These are phyloP conservation scores for Cladobotryum protrusum DNA, from an alignment of 2,329 filamentous ascomycete species.

Conservation along the genomic window DNA sequence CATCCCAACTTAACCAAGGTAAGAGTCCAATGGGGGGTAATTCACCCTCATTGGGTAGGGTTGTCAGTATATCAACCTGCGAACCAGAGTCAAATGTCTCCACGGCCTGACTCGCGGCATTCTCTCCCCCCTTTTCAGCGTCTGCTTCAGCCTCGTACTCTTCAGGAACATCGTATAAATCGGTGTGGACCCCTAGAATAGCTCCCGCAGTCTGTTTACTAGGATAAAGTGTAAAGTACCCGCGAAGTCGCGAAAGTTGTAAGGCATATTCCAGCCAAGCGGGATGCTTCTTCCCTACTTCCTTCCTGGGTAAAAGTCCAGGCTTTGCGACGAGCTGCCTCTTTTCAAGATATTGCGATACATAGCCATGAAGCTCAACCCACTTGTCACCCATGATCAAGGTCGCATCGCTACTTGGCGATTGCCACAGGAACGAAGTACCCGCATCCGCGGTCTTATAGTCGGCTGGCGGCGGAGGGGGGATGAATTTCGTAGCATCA, in stretches of 20 bases:
- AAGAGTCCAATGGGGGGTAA: conserved; percentile 41
- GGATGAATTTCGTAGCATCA: conserved; percentile 48
- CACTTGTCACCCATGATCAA: conserved; percentile 82
- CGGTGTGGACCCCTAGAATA: conserved; percentile 70
- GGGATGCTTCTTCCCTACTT: conserved; percentile 62
- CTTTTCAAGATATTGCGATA: conserved; percentile 54
- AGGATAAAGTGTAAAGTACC: conserved; percentile 77
- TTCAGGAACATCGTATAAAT: conserved; percentile 67
- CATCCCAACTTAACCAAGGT: conserved; percentile 60
- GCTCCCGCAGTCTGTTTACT: conserved; percentile 46
- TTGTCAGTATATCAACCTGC: conserved; percentile 40
- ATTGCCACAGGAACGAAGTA: conserved; percentile 75
- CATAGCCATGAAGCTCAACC: conserved; percentile 76
- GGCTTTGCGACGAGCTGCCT: conserved; percentile 32
- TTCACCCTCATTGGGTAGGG: conserved; percentile 37
- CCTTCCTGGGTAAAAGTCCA: conserved; percentile 43
- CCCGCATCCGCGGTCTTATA: conserved; percentile 21
- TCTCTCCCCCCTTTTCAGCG: conserved; percentile 21
- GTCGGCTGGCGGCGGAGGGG: conserved; percentile 28
- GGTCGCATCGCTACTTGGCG: conserved; percentile 73
- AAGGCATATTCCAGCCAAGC: conserved; percentile 74
- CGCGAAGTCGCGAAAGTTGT: conserved; percentile 67
- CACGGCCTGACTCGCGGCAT: conserved; percentile 14
- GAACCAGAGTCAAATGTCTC: conserved; percentile 38
- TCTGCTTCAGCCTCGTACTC: conserved; percentile 42